Evolutionary conservation across 345 rosid species (phyloP), one percentile per base, ranked within the genome.

Genomic region (Boechera divaricarpa): DNA sequence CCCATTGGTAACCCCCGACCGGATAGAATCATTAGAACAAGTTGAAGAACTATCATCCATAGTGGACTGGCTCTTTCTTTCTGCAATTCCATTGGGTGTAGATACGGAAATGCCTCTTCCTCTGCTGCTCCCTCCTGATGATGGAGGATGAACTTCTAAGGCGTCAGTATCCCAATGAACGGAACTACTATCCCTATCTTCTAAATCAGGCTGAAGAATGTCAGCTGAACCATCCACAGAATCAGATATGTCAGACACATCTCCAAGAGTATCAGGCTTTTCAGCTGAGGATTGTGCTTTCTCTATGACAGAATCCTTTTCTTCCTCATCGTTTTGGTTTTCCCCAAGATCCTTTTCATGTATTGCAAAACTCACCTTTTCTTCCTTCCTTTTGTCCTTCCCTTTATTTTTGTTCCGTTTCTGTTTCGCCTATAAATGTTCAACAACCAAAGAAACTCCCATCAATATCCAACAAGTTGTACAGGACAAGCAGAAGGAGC

Each of bases 21-120:
- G 91, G 65, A 91, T 85, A 0, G 98, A 95, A 74, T 95, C 99
- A 10, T 89, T 91, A 7, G 99, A 95, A 82, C 99, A 92, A 3
- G 99, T 95, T 13, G 98, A 95, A 42, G 99, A 92, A 84, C 96
- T 95, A 84, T 95, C 99, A 87, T 91, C 96, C 87, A 89, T 80
- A 39, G 72, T 76, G 54, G 82, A 86, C 32, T 82, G 84, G 74
- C 74, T 83, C 78, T 83, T 86, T 71, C 86, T 91, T 58, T 92
- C 97, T 51, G 81, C 56, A 63, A 72, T 68, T 72, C 91, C 98
- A 76, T 88, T 87, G 24, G 88, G 90, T 45, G 80, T 83, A 63
- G 91, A 84, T 52, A 87, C 81, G 47, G 89, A 76, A 72, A 84
- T 82, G 67, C 12, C 76, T 78, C 78, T 78, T 69, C 82, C 76